These are phyloP conservation scores for Yamadazyma kitorensis DNA, from an alignment of 805 yeast species.

Conservation along the genomic window DNA sequence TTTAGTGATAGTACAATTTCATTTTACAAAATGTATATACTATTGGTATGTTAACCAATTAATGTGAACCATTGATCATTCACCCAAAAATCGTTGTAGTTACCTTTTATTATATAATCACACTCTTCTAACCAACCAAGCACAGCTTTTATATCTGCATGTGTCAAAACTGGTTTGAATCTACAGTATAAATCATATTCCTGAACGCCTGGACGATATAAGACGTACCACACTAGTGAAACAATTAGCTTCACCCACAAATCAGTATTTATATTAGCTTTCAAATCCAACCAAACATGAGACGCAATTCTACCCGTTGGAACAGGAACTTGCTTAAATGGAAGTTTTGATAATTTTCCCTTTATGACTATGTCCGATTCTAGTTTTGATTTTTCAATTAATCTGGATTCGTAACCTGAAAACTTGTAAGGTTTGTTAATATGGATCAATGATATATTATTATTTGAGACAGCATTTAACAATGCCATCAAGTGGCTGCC, in stretches of 20 bases:
- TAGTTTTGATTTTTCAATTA: slow-evolving; percentile 62
- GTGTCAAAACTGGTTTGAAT: slow-evolving; percentile 28
- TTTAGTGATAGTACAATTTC: no score
- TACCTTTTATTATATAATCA: slow-evolving; percentile 37
- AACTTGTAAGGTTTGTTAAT: slow-evolving; percentile 55
- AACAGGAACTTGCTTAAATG: slow-evolving; percentile 33
- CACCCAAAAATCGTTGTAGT: slow-evolving; percentile 41
- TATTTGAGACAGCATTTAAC: slow-evolving; percentile 50
- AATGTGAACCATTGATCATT: slow-evolving; percentile 44
- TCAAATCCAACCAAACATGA: slow-evolving; percentile 67
- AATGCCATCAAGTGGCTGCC: slow-evolving; percentile 64
- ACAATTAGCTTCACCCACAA: slow-evolving; percentile 61
- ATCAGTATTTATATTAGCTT: slow-evolving; percentile 53
- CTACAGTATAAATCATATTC: slow-evolving; percentile 19
- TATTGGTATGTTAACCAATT: slow-evolving; percentile 3
- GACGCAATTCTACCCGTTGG: slow-evolving; percentile 64
- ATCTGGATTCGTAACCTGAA: slow-evolving; percentile 71
- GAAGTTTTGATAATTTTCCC: slow-evolving; percentile 8
- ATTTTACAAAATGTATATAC: no score
- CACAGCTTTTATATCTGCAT: slow-evolving; percentile 25
- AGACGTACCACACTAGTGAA: slow-evolving; percentile 37
- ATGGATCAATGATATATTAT: slow-evolving; percentile 42
- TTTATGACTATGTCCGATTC: slow-evolving; percentile 59
- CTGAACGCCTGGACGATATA: slow-evolving; percentile 38
- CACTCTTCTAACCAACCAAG: slow-evolving; percentile 35